phyloP scores from a whole-genome alignment of 2,329 filamentous ascomycete species.

The Coleophoma cylindrospora region DNA sequence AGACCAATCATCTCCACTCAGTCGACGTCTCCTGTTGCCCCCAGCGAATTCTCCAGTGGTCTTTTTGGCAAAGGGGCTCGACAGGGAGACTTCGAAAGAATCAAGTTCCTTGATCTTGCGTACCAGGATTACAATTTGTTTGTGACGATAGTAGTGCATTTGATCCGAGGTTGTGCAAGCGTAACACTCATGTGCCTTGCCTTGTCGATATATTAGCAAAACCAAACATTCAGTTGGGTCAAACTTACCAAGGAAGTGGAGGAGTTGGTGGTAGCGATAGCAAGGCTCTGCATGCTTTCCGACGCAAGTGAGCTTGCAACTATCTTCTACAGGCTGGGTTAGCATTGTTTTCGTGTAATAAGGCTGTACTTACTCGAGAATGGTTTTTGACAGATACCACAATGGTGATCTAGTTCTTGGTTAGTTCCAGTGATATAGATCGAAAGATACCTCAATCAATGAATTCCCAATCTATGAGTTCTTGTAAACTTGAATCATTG shows the following conservation, averaged over 20 bases:
- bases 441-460: too few species aligned
- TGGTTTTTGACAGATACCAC: slow-evolving; percentile 22
- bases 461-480: too few species aligned
- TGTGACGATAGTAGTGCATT: slow-evolving; percentile 25
- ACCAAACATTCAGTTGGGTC: not conserved
- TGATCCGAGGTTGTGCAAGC: slow-evolving; percentile 26
- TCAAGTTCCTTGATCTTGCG: slow-evolving; percentile 19
- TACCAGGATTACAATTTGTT: slow-evolving; percentile 22
- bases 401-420: slow-evolving; percentile 16
- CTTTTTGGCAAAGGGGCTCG: not conserved
- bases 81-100: slow-evolving; percentile 1
- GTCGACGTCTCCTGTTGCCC: slow-evolving; percentile 3
- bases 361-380: slow-evolving; percentile 19
- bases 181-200: slow-evolving; percentile 22
- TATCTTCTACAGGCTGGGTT: slow-evolving; percentile 14
- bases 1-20: slow-evolving; percentile 12
- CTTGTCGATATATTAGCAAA: slow-evolving; percentile 5
- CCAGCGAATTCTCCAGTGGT: not conserved
- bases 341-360: not conserved
- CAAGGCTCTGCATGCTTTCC: slow-evolving; percentile 28
- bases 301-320: slow-evolving; percentile 24
- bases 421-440: too few species aligned
- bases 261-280: slow-evolving; percentile 26
- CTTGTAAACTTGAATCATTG: too few species aligned
- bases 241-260: slow-evolving; percentile 26